Conservation (phyloP, 2,329 filamentous ascomycete genomes). For the Stenocarpella maydis region DNA sequence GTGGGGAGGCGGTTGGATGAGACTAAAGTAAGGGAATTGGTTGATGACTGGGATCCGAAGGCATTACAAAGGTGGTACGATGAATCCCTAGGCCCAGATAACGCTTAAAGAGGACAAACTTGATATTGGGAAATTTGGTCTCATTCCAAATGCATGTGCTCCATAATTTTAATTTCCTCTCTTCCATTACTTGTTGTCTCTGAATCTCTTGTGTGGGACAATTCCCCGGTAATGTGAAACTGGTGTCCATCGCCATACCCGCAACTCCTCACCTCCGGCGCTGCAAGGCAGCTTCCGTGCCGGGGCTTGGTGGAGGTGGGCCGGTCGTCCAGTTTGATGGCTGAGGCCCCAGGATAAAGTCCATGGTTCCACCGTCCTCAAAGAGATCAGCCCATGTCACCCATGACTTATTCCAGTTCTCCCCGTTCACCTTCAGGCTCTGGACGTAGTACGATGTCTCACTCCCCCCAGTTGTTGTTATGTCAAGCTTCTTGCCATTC, state of each 20-base stretch:
- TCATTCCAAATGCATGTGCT: no score
- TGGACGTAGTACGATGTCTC: constrained; percentile 68
- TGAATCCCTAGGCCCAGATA: background rate
- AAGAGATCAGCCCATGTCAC: constrained; percentile 73
- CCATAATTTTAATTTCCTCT: no score
- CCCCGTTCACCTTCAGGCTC: constrained; percentile 70
- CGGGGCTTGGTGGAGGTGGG: constrained; percentile 68
- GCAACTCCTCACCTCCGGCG: constrained; percentile 1
- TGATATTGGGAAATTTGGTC: no score
- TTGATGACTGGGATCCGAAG: constrained; percentile 32
- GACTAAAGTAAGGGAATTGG: constrained; percentile 38
- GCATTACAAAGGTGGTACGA: background rate
- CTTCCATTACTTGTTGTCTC: no score
- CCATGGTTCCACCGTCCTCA: constrained; percentile 66
- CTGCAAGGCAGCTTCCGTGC: constrained; percentile 40
- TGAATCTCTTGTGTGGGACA: no score
- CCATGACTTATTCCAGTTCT: constrained; percentile 70
- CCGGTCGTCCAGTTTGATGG: constrained; percentile 66
- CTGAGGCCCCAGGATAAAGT: constrained; percentile 67
- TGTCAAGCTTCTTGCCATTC: constrained; percentile 55
- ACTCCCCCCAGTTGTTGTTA: constrained; percentile 58
- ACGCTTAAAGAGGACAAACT: no score
- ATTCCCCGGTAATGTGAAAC: no score
- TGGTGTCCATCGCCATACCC: no score
- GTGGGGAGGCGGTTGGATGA: constrained; percentile 45